phyloP scores from a whole-genome alignment of 2,329 filamentous ascomycete species.

The Claviceps humidiphila region DNA sequence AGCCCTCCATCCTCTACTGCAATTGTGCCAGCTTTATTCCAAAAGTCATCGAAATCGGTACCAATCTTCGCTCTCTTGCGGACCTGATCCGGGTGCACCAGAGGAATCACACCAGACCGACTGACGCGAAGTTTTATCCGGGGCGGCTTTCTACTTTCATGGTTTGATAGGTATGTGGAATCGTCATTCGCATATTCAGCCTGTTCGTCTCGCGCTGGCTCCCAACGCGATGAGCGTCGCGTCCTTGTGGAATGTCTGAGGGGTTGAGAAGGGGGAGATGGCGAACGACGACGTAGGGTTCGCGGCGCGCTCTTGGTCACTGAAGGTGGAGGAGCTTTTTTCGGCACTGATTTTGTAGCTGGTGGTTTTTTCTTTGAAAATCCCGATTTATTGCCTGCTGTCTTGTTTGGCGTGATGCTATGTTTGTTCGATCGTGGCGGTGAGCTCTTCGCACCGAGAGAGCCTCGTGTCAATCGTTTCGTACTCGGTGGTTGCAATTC shows the following conservation, averaged over 20 bases:
- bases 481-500: conserved; percentile 36
- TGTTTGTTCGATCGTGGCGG: conserved; percentile 21
- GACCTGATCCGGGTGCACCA: conserved; percentile 46
- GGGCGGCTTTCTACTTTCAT: conserved; percentile 21
- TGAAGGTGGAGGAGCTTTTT: conserved; percentile 10
- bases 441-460: conserved; percentile 14
- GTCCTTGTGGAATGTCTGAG: conserved; percentile 29
- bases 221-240: conserved; percentile 28
- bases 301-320: conserved; percentile 19
- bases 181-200: conserved; percentile 8
- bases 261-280: conserved; percentile 26
- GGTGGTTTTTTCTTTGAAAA: conserved; percentile 14
- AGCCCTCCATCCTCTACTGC: conserved; percentile 46
- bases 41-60: conserved; percentile 44
- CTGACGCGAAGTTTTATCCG: conserved; percentile 36
- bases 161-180: conserved; percentile 6
- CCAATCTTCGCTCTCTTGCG: conserved; percentile 40
- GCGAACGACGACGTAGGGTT: conserved; percentile 24
- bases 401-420: conserved; percentile 16
- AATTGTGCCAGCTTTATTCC: conserved; percentile 34
- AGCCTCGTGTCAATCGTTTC: conserved; percentile 38
- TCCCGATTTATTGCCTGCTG: conserved; percentile 14
- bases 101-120: conserved; percentile 30
- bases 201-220: conserved; percentile 13
- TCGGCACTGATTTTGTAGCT: conserved; percentile 18